Conservation (phyloP, 345 rosid species). For the Pistacia vera region DNA sequence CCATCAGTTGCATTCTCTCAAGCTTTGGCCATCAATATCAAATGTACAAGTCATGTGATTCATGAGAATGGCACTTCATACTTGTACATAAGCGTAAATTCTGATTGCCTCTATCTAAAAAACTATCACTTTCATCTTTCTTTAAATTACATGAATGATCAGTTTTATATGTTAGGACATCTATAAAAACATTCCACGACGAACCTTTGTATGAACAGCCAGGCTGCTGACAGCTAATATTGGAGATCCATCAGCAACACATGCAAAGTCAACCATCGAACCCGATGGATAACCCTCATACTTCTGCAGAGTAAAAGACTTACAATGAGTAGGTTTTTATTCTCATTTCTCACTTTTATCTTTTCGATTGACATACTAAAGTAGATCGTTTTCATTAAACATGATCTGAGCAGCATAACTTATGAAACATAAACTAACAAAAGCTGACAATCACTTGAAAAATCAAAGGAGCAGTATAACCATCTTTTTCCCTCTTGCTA, state of each 20-base stretch:
- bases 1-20: neutral
- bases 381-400: neutral
- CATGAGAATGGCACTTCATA: neutral
- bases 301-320: conserved; percentile 48
- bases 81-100: neutral
- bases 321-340: neutral
- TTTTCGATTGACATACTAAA: neutral
- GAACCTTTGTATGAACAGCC: conserved; percentile 87
- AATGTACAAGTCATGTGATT: neutral
- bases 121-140: neutral
- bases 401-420: neutral
- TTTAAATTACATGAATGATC: neutral
- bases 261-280: conserved; percentile 88
- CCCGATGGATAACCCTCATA: conserved; percentile 90
- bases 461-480: conserved; percentile 8
- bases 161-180: neutral
- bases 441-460: conserved; percentile 1
- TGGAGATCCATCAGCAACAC: conserved; percentile 85
- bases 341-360: conserved; percentile 9
- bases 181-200: conserved; percentile 7
- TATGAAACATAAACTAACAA: neutral
- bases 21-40: neutral
- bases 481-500: neutral
- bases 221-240: conserved; percentile 81
- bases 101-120: neutral